Base-by-base conservation (phyloP, 179 eudicot species). In the Gypsophila paniculata region DNA sequence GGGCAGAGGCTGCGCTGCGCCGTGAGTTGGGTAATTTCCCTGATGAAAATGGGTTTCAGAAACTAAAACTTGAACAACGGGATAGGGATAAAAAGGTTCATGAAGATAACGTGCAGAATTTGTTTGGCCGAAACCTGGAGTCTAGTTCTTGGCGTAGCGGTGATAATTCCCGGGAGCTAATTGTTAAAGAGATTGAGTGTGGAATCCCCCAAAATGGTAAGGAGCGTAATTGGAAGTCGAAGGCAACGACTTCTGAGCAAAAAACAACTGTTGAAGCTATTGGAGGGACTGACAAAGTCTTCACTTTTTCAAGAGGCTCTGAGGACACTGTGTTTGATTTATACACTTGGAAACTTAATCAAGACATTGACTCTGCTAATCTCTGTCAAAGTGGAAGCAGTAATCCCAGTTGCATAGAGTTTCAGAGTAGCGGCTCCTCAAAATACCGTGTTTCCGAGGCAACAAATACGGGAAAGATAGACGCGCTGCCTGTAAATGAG, bases 1-100 rank as follows among this genome's bases (percentile, higher is more conserved):
- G 86, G 80, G 96, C 99, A 0, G 99, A 91, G 80, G 92, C 97
- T 68, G 99, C 97, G 1, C 73, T 94, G 73, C 87, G 89, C 38
- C 75, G 75, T 51, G 99, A 94, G 83, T 78, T 91, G 70, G 72
- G 79, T 75, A 83, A 79, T 65, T 83, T 82, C 25, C 81, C 90
- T 17, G 94, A 90, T 76, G 75, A 82, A 69, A 87, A 88, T 75
- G 92, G 88, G 61, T 83, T 81, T 68, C 81, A 84, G 74, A 88
- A 85, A 71, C 80, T 86, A 63, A 72, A 67, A 12, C 72, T 82
- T 25, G 83, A 80, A 61, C 87, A 87, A 32, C 77, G 82, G 65
- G 90, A 81, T n/a, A 66, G 54, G 38, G 79, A 76, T 46, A 74
- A 66, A 51, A 69, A 72, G 57, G 61, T 59, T 6, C 83, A 77